phyloP scores from a whole-genome alignment of 2,329 filamentous ascomycete species.

The Stachybotrys chartarum region DNA sequence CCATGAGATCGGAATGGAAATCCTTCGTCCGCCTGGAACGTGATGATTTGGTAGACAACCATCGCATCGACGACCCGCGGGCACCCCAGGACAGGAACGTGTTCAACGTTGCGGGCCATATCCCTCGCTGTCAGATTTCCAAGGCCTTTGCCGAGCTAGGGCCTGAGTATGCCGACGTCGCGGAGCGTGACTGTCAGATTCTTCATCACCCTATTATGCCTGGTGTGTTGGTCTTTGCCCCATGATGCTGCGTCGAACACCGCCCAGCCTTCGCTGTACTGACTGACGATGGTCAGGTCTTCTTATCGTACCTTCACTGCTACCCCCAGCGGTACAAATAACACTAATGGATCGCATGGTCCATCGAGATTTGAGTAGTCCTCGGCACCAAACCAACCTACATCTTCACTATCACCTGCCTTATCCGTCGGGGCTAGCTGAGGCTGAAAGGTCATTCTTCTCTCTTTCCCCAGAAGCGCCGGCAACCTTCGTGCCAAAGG shows the following conservation, averaged over 20 bases:
- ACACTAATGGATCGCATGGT: constrained; percentile 66
- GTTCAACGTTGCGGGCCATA: constrained; percentile 37
- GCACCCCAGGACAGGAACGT: constrained; percentile 26
- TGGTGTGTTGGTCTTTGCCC: constrained; percentile 39
- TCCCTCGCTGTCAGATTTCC: constrained; percentile 34
- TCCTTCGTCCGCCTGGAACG: constrained; percentile 56
- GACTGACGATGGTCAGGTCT: constrained; percentile 52
- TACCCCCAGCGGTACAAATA: constrained; percentile 63
- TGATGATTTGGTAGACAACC: constrained; percentile 40
- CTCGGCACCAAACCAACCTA: constrained; percentile 79
- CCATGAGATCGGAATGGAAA: constrained; percentile 69
- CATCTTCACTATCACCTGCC: constrained; percentile 71
- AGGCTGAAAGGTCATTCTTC: constrained; percentile 44
- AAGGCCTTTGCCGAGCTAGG: constrained; percentile 35
- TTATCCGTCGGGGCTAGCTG: constrained; percentile 35
- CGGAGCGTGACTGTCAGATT: constrained; percentile 36
- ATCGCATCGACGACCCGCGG: constrained; percentile 49
- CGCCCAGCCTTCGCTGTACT: too few relatives aligned
- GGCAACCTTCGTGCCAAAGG: constrained; percentile 58
- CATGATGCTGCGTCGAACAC: not conserved
- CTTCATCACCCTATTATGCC: constrained; percentile 61
- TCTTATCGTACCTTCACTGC: constrained; percentile 65
- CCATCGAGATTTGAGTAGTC: constrained; percentile 67
- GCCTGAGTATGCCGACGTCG: constrained; percentile 21
- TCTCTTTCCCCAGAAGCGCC: constrained; percentile 38